Evolutionary conservation across 306 rosid genomes (phyloP).

Genomic region (Prunus persica): DNA sequence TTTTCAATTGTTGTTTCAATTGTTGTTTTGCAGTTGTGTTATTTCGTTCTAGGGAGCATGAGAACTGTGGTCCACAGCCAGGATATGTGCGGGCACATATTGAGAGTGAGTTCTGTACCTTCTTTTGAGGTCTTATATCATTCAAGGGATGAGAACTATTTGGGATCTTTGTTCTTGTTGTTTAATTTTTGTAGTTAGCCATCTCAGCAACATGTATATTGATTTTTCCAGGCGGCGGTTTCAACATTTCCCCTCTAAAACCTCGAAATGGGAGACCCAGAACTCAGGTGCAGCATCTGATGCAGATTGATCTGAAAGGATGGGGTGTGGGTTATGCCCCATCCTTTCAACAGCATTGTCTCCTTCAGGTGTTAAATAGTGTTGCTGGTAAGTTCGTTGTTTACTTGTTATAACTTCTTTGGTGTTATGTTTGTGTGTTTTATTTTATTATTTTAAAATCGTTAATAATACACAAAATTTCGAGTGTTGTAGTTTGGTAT

Average conservation of each 20-base stretch:
- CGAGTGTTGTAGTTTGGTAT: background rate
- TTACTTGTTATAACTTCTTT: background rate
- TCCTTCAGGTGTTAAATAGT: conserved; percentile 91
- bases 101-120: conserved; percentile 67
- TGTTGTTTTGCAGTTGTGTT: conserved; percentile 72
- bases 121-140: conserved; percentile 7
- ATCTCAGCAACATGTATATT: conserved; percentile 17
- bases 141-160: conserved; percentile 23
- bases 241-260: conserved; percentile 85
- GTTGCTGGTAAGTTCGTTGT: conserved; percentile 76
- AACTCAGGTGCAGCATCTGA: conserved; percentile 98
- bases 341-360: conserved; percentile 97
- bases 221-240: conserved; percentile 81
- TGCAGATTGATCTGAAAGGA: conserved; percentile 97
- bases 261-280: conserved; percentile 94
- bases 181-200: background rate
- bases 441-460: background rate
- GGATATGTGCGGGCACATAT: conserved; percentile 96
- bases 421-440: background rate
- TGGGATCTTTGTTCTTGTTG: conserved; percentile 12
- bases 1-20: conserved; percentile 17
- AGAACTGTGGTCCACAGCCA: conserved; percentile 90
- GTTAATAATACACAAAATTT: background rate
- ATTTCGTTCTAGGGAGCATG: conserved; percentile 94
- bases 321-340: conserved; percentile 94